Base-by-base conservation (phyloP, 2,329 filamentous ascomycete species). In the Hymenoscyphus albidus region DNA sequence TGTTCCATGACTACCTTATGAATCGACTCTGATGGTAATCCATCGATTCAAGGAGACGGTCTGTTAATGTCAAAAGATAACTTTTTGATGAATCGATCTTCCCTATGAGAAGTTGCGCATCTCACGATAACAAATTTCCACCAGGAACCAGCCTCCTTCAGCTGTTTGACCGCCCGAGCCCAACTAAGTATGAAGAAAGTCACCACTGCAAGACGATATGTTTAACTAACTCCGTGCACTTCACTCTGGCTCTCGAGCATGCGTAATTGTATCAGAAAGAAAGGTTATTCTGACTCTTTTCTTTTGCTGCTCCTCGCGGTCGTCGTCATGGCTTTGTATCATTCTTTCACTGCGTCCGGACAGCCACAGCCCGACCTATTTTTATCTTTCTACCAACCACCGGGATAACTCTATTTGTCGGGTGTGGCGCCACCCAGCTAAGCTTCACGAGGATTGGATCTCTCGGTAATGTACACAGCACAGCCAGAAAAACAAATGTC, bases 111-210 rank as follows among this genome's bases (percentile, higher is more conserved):
- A 16, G 16, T 18, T 16, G 27, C 27, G 32, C 35, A 35, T 38
- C 55, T 57, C 55, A 57, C 27, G 32, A 32, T 57, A 7, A 27
- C 55, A 57, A 57, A 57, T 57, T 18, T 57, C 55, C 55, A 57
- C 55, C 13, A 57, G 14, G 32, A 57, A 57, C 35, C 16, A 38
- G 55, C 55, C 55, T 57, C 55, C 31, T 9, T 38, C 55, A 57
- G 55, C 55, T 38, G 18, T 55, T 9, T 31, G 31, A 27, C 51
- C 12, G 55, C 55, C 55, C 27, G 35, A 35, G 32, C 32, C 27
- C 27, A 57, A n/a, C 13, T 51, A 16, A 22, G 16, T 38, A 35
- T 18, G 55, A n/a, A 57, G 32, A 57, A n/a, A 57, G 55, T 27
- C 27, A 38, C 13, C 27, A n/a, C n/a, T 32, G 32, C 31, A 35